These are phyloP conservation scores for Cunninghamia lanceolata DNA, from an alignment of 75 land plant genomes.

Conservation along the genomic window DNA sequence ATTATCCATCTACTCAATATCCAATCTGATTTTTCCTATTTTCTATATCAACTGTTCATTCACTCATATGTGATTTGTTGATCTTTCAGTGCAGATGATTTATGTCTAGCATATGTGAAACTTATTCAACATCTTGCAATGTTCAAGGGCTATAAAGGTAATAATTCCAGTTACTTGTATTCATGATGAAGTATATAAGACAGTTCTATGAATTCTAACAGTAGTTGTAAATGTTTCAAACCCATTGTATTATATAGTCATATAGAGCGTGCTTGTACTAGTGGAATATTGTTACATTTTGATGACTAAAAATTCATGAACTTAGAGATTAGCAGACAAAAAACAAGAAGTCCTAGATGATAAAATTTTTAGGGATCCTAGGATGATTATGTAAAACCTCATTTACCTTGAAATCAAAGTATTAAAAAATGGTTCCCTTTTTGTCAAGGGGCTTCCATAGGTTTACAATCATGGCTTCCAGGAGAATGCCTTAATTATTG, in stretches of 20 bases:
- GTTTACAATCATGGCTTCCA: neutral
- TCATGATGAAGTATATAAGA: neutral
- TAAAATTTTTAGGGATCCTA: neutral
- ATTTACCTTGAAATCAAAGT: neutral
- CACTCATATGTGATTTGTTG: constrained; percentile 7
- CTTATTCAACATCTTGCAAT: constrained; percentile 83
- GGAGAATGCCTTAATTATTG: neutral
- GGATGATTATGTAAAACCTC: neutral
- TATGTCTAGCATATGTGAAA: constrained; percentile 74
- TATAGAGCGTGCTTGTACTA: neutral
- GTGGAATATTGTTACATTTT: neutral
- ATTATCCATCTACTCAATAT: neutral
- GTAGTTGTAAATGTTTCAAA: neutral
- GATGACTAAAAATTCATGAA: neutral
- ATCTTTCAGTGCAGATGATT: constrained; percentile 63
- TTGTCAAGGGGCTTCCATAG: neutral
- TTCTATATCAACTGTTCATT: neutral
- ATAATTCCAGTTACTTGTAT: neutral
- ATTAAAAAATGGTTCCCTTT: neutral
- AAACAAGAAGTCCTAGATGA: neutral
- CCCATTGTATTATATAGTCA: neutral
- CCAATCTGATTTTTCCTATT: neutral
- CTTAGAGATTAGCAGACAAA: neutral
- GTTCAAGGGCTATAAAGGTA: constrained; percentile 82
- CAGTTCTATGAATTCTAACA: neutral